Evolutionary conservation across 140 eudicot genomes (phyloP), one percentile per base, ranked within the genome.

Genomic region (Artemisia princeps): DNA sequence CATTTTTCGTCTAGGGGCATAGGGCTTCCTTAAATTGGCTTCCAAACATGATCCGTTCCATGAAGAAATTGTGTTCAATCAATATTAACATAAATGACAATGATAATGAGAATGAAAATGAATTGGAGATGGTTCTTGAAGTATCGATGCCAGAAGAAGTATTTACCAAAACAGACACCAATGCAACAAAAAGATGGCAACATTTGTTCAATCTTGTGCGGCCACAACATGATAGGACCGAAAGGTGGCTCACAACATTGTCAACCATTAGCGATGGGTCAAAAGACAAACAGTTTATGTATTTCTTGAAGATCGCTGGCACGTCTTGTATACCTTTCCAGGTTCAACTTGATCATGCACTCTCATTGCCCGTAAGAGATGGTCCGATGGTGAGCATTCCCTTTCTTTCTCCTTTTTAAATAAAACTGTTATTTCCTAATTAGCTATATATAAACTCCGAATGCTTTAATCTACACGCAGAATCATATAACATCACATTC

Each of bases 81-180:
- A 61, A 60, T 37, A 1, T 37, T 1, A 37, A 37, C 44, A 6
- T 19, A 10, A 19, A 55, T 12, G 33, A 20, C 23, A 6, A 45
- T 22, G 83, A 85, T 57, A 67, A 60, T n/a, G 87, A 87, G 48
- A 78, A 78, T 3, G 87, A 90, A 85, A 78, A 75, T 61, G 97
- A 86, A 8, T 79, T 87, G 7, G 97, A 90, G 70, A 90, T 94
- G 76, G 86, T 90, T 4, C 61, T 90, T 51, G 97, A 90, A 81
- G 94, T 91, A 55, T 95, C 97, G 0, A 71, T 87, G 30, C 97
- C 97, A 3, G 97, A 91, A 73, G 94, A 85, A 74, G 81, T 77
- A 90, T 85, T 77, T 69, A 70, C 69, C 60, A 87, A 74, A 68
- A 80, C 83, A 80, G 84, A 86, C 54, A 72, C 74, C 71, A 90